Conservation (phyloP, 2,329 filamentous ascomycete species). For the Neonectria ditissima region DNA sequence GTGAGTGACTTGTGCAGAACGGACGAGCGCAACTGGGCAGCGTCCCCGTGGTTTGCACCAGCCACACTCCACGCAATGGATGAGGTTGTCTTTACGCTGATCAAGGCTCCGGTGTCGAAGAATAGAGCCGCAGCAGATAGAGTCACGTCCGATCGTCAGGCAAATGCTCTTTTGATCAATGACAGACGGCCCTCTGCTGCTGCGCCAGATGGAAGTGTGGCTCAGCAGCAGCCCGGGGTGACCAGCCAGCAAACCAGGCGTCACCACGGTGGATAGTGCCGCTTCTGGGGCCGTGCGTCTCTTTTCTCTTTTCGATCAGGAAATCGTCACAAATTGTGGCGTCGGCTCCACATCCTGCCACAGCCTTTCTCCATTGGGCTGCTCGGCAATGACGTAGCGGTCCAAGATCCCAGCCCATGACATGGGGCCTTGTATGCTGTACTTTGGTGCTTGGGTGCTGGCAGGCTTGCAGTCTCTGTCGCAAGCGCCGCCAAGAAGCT, state of each 20-base stretch:
- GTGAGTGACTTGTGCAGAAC: too few species aligned
- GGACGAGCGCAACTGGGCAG: background rate
- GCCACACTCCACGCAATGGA: slow-evolving; percentile 21
- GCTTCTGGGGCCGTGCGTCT: slow-evolving; percentile 14
- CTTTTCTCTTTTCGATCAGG: background rate
- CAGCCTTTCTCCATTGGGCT: slow-evolving; percentile 16
- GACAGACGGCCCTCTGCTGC: slow-evolving; percentile 11
- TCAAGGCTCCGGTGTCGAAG: slow-evolving; percentile 13
- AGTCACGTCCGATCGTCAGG: slow-evolving; percentile 7
- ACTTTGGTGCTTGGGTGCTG: background rate
- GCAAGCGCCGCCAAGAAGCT: slow-evolving; percentile 16
- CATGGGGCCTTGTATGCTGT: background rate
- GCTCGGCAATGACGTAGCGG: slow-evolving; percentile 37
- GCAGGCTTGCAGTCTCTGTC: slow-evolving; percentile 4
- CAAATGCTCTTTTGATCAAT: slow-evolving; percentile 15
- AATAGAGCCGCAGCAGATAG: slow-evolving; percentile 9
- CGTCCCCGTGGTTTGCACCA: slow-evolving; percentile 6
- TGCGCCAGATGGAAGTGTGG: slow-evolving; percentile 30
- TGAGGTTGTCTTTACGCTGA: slow-evolving; percentile 16
- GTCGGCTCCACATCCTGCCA: slow-evolving; percentile 14
- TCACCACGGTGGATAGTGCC: slow-evolving; percentile 1
- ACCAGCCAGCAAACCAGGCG: background rate
- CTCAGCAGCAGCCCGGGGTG: slow-evolving; percentile 9
- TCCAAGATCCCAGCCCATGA: slow-evolving; percentile 10
- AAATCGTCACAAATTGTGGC: slow-evolving; percentile 26